These are phyloP conservation scores for Zygnema cylindricum DNA, from an alignment of 139 green algal genomes.

Conservation along the genomic window DNA sequence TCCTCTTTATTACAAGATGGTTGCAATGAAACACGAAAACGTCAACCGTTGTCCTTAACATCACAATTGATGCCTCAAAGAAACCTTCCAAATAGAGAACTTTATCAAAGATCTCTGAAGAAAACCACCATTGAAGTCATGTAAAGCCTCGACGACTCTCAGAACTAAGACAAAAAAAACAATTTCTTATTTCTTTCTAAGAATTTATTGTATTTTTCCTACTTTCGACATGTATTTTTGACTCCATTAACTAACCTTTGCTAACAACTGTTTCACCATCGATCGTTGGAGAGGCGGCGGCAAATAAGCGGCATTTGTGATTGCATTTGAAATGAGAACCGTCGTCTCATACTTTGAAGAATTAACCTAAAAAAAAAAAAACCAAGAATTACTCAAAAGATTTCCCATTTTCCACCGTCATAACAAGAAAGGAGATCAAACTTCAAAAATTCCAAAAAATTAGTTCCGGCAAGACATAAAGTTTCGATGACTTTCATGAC, in stretches of 20 bases:
- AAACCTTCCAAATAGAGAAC: conserved; percentile 4
- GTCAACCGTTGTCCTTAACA: not conserved
- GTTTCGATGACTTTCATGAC: not conserved
- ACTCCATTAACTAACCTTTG: not conserved
- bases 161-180: not conserved
- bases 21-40: too few relatives aligned
- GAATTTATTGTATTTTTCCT: not conserved
- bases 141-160: not conserved
- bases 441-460: not conserved
- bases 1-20: too few relatives aligned
- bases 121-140: not conserved
- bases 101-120: not conserved
- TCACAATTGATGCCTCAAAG: not conserved
- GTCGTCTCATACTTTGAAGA: not conserved
- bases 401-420: not conserved
- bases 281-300: not conserved
- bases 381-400: conserved; percentile 1
- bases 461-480: not conserved
- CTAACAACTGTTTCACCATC: conserved; percentile 13
- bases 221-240: not conserved
- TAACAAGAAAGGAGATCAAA: not conserved
- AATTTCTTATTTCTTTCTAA: not conserved
- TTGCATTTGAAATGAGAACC: not conserved
- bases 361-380: not conserved
- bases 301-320: conserved; percentile 8